Conservation (phyloP, 345 rosid genomes). For the Gossypium anomalum region DNA sequence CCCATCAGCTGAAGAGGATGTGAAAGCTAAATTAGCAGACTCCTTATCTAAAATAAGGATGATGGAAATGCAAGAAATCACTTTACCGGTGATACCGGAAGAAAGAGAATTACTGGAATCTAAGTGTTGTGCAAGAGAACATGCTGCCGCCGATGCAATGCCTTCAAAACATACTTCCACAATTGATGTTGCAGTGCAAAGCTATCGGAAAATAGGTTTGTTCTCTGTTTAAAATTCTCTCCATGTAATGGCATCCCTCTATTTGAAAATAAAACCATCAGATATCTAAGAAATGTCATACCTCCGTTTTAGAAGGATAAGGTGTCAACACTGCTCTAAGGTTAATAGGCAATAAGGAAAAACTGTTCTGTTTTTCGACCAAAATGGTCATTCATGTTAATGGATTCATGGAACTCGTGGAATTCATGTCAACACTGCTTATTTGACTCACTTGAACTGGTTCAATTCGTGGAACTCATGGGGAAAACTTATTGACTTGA, state of each 20-base stretch:
- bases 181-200: slow-evolving; percentile 13
- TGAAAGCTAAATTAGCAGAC: slow-evolving; percentile 57
- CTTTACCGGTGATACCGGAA: slow-evolving; percentile 25
- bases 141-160: slow-evolving; percentile 18
- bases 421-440: too few relatives aligned
- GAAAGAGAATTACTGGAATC: slow-evolving; percentile 26
- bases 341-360: not conserved
- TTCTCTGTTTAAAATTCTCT: not conserved
- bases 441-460: too few relatives aligned
- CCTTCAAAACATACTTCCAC: slow-evolving; percentile 13
- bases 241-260: not conserved
- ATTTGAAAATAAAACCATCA: not conserved
- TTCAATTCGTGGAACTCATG: too few relatives aligned
- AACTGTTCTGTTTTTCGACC: not conserved
- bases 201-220: slow-evolving; percentile 31
- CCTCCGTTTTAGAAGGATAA: slow-evolving; percentile 9
- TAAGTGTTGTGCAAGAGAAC: slow-evolving; percentile 19
- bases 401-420: too few relatives aligned
- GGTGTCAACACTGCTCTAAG: not conserved
- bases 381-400: not conserved
- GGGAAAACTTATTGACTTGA: too few relatives aligned
- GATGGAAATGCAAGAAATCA: slow-evolving; percentile 40
- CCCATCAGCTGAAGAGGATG: slow-evolving; percentile 42
- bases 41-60: slow-evolving; percentile 70
- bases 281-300: not conserved